phyloP scores from a whole-genome alignment of 2,329 filamentous ascomycete species.

The Lecanicillium sp. region DNA sequence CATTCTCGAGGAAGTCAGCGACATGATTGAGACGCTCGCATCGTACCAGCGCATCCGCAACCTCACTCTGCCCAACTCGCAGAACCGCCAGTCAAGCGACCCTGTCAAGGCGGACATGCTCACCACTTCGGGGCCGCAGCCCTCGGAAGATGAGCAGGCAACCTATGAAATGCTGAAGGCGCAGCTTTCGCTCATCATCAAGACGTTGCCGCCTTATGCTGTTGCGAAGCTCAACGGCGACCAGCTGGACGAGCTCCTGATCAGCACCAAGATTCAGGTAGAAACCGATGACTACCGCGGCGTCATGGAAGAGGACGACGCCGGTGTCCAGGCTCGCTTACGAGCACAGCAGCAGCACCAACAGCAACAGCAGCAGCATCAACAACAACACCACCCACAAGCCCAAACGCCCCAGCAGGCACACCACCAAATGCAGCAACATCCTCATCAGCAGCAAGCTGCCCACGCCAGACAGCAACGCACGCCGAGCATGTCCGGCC shows the following conservation, averaged over 20 bases:
- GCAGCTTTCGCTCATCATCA: conserved; percentile 66
- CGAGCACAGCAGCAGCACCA: conserved; percentile 28
- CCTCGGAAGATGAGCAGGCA: conserved; percentile 52
- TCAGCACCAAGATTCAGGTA: conserved; percentile 71
- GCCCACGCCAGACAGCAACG: conserved; percentile 27
- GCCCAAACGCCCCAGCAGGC: conserved; percentile 21
- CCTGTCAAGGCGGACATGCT: conserved; percentile 62
- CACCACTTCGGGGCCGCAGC: conserved; percentile 58
- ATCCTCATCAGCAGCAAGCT: conserved; percentile 15
- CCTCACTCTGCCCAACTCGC: conserved; percentile 56
- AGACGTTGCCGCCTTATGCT: conserved; percentile 72
- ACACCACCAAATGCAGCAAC: conserved; percentile 7
- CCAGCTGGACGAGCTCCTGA: conserved; percentile 72
- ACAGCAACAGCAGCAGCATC: conserved; percentile 18
- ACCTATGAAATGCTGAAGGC: conserved; percentile 69
- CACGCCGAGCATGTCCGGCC: conserved; percentile 29
- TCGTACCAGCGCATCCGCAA: conserved; percentile 77
- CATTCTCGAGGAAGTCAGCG: conserved; percentile 64
- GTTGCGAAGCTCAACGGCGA: conserved; percentile 82
- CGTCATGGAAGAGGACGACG: conserved; percentile 77
- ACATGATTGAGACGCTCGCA: conserved; percentile 66
- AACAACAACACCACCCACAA: conserved; percentile 20
- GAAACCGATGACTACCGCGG: conserved; percentile 68
- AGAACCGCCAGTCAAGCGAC: conserved; percentile 52
- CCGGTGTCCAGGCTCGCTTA: conserved; percentile 44